phyloP scores from a whole-genome alignment of 148 eudicot genomes.

The Limonium bicolor region DNA sequence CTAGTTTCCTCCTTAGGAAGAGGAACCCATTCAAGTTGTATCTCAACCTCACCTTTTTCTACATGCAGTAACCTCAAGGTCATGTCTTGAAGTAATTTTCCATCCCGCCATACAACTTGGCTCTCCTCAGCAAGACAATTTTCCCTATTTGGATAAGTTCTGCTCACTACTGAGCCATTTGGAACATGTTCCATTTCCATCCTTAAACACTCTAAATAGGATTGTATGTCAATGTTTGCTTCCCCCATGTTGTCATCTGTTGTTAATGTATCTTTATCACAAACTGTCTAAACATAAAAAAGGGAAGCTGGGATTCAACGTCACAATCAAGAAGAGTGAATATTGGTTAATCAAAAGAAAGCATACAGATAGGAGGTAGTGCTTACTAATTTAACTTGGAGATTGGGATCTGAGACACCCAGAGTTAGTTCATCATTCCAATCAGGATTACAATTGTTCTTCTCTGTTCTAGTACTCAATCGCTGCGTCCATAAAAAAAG shows the following conservation, averaged over 20 bases:
- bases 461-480: too few species aligned
- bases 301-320: too few species aligned
- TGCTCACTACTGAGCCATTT: conserved; percentile 9
- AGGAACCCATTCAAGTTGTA: conserved; percentile 9
- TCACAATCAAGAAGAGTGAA: too few species aligned
- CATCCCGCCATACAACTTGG: conserved; percentile 7
- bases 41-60: conserved; percentile 4
- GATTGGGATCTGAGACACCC: too few species aligned
- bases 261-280: conserved; percentile 4
- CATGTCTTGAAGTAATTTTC: conserved; percentile 11
- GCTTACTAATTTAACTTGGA: too few species aligned
- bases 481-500: too few species aligned
- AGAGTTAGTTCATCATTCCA: too few species aligned
- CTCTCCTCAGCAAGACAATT: conserved; percentile 10
- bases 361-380: too few species aligned
- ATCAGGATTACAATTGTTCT: too few species aligned
- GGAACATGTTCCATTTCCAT: conserved; percentile 1
- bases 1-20: too few species aligned
- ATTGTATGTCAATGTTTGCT: conserved; percentile 8
- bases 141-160: conserved; percentile 1
- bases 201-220: conserved; percentile 6
- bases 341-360: too few species aligned
- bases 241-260: conserved; percentile 9
- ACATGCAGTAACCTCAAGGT: conserved; percentile 2
- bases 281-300: too few species aligned